Evolutionary conservation across 164 flowering plant genomes (phyloP), one percentile per base, ranked within the genome.

Genomic region (Magnolia kwangsiensis): DNA sequence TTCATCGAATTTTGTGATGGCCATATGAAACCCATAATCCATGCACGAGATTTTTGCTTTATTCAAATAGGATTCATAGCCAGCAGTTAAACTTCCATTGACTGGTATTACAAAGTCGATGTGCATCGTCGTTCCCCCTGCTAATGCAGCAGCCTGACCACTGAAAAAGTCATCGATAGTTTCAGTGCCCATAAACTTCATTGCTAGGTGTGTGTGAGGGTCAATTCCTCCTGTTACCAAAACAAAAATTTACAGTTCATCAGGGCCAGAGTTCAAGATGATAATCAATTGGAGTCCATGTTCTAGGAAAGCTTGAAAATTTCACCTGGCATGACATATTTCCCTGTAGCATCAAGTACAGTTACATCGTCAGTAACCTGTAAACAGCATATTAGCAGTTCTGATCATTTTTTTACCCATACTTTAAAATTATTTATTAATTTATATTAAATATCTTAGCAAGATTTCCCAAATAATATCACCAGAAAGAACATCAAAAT

Each of bases 11-110:
- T 90, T 92, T 37, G 97, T 94, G 71, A 96, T 81, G 64, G 97
- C 97, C 95, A 92, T 89, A 85, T 96, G 99, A 78, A 94, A 96
- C 81, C 98, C 99, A 87, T 91, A 94, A 87, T 96, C 98, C 96
- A 92, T 96, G 85, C 92, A 88, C 37, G 98, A 86, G 1, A 73
- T 83, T 77, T 88, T 83, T 49, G 96, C 90, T 76, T 96, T 94
- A 67, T 88, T 75, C 67, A 79, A 79, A 85, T 94, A 96, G 19
- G 86, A 82, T 77, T 91, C 85, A 76, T 85, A 85, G 63, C 99
- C 99, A 1, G 88, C 89, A 27, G 87, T 74, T 72, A 92, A 84
- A 79, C 89, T 94, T 45, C 98, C 98, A 76, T 91, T 77, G 21
- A 90, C 87, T 51, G 98, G 99, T 76, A 96, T 90, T 72, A 90